Evolutionary conservation across 2,329 filamentous ascomycete genomes (phyloP), one percentile per base, ranked within the genome.

Genomic region (Passalora sequoiae): DNA sequence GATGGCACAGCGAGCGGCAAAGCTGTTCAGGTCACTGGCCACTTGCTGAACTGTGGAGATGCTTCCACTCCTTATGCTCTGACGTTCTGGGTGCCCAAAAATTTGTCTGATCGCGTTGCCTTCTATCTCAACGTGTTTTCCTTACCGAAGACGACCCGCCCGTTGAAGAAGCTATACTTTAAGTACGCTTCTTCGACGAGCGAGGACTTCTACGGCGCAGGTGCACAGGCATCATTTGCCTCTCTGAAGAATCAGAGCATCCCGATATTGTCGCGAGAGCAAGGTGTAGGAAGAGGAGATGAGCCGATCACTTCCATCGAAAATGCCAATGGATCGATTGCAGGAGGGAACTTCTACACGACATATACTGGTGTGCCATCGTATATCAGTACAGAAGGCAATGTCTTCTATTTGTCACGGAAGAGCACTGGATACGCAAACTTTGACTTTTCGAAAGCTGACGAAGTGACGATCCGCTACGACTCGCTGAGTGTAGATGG

Each of bases 281-380:
- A 58, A 41, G 59, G 59, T 24, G 57, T 60, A 12, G 58, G 59
- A 6, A 50, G 58, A n/a, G 58, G 59, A 6, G 54, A 56, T 28
- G 44, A 59, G 43, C 57, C 58, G 2, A 47, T 60, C 15, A 59
- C 58, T 5, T 46, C 45, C 6, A 38, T 54, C 29, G 44, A 46
- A 31, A 60, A 61, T 35, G 52, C 43, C 17, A 52, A 56, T 43
- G 49, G 56, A 6, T 44, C 43, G 2, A 56, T 60, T 38, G 45
- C 52, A 9, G 63, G 63, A 12, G 63, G 63, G 15, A 52, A 62
- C 37, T 42, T 47, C 6, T 61, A 59, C 50, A 66, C 62, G 3
- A 59, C 63, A 1, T 66, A 66, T 44, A 61, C 61, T 8, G 59
- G 60, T 6, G 49, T 62, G 6, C 59, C 61, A 3, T 57, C 61